Evolutionary conservation across 2,329 filamentous ascomycete genomes (phyloP).

Genomic region (Didymella glomerata): DNA sequence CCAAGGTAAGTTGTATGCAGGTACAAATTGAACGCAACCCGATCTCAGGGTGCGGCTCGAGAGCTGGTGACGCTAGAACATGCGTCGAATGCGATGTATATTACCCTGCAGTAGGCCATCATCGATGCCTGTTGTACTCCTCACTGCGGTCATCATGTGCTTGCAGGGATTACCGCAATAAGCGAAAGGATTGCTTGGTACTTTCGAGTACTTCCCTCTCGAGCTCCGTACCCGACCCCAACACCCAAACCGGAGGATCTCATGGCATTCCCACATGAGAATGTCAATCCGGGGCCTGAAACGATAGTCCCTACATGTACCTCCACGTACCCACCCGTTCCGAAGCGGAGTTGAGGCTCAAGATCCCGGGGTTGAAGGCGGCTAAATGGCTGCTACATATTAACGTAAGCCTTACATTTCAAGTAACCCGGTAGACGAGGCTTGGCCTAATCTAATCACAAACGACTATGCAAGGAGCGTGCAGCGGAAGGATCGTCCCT

Average conservation of each 20-base stretch:
- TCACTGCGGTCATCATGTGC: background rate
- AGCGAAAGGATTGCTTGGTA: background rate
- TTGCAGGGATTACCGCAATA: background rate
- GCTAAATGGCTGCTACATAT: slow-evolving; percentile 15
- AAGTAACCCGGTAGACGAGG: background rate
- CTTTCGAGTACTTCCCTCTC: background rate
- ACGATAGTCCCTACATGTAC: slow-evolving; percentile 1
- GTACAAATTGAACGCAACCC: slow-evolving; percentile 10
- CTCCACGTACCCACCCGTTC: background rate
- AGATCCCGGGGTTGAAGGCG: slow-evolving; percentile 11
- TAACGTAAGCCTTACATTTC: background rate
- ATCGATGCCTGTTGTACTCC: background rate
- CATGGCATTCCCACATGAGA: background rate
- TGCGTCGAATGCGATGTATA: slow-evolving; percentile 5
- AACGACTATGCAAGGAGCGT: background rate
- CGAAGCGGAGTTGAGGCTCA: slow-evolving; percentile 15
- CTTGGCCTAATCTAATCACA: slow-evolving; percentile 16
- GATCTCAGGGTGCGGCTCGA: background rate
- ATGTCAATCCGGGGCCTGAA: background rate
- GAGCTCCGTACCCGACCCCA: background rate
- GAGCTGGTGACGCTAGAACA: slow-evolving; percentile 9
- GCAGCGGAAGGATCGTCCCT: background rate
- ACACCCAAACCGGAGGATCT: background rate
- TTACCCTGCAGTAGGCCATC: background rate
- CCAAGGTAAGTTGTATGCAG: slow-evolving; percentile 10